Evolutionary conservation across 1,284 basidiomycete species (phyloP).

Genomic region (Rhizoctonia solani): DNA sequence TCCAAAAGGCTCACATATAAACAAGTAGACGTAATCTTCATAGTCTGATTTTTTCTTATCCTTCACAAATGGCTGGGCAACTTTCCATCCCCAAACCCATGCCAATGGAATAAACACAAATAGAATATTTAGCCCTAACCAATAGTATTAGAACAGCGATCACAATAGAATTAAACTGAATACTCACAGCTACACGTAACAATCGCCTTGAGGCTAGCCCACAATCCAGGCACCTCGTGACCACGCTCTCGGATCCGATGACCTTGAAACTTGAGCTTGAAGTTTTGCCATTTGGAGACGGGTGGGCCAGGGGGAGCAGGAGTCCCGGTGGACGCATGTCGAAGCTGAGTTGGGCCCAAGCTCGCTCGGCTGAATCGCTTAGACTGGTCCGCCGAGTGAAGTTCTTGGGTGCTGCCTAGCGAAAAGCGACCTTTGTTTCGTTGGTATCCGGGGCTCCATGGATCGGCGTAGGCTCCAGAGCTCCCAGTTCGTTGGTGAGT

Average conservation of each 20-base stretch:
- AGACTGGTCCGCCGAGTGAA: background rate
- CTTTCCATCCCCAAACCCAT: slow-evolving; percentile 20
- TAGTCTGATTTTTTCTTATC: slow-evolving; percentile 18
- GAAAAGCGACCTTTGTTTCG: slow-evolving; percentile 10
- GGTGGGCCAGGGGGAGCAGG: background rate
- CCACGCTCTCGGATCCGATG: slow-evolving; percentile 1
- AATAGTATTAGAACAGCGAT: background rate
- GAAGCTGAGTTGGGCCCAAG: background rate
- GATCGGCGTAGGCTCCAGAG: background rate
- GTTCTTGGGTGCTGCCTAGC: background rate
- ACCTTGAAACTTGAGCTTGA: slow-evolving; percentile 14
- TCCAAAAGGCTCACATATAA: slow-evolving; percentile 20
- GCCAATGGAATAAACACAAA: slow-evolving; percentile 29
- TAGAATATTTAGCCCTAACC: slow-evolving; percentile 30
- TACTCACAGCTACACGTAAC: slow-evolving; percentile 29
- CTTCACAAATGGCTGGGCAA: slow-evolving; percentile 25
- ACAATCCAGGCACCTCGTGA: slow-evolving; percentile 15
- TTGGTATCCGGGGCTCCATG: slow-evolving; percentile 28
- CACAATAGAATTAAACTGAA: background rate
- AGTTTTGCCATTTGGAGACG: slow-evolving; percentile 2
- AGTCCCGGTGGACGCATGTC: background rate
- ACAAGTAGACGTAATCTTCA: slow-evolving; percentile 15
- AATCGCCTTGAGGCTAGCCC: slow-evolving; percentile 18
- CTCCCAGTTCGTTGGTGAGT: slow-evolving; percentile 11
- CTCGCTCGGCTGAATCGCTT: slow-evolving; percentile 2